phyloP scores from a whole-genome alignment of 176 grass and related monocot species.

The Avena sativa region DNA sequence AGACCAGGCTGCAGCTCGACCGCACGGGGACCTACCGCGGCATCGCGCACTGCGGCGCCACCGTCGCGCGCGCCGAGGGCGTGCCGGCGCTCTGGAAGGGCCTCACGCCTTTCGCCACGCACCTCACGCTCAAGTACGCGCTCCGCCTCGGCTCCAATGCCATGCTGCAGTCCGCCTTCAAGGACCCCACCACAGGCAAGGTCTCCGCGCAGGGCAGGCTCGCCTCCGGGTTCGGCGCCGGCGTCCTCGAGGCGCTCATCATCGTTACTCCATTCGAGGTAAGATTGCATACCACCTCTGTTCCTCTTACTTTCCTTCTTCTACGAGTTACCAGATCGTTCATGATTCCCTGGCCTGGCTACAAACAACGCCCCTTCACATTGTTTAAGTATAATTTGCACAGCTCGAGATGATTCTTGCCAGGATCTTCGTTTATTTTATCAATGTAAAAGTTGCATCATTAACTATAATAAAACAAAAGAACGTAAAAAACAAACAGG shows the following conservation, averaged over 20 bases:
- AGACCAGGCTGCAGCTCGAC: slow-evolving; percentile 95
- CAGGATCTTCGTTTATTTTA: background rate
- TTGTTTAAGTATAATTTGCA: background rate
- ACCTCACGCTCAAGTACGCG: slow-evolving; percentile 98
- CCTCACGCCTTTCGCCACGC: slow-evolving; percentile 96
- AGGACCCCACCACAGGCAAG: slow-evolving; percentile 70
- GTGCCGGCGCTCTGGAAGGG: slow-evolving; percentile 94
- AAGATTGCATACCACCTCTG: slow-evolving; percentile 18
- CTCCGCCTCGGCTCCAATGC: slow-evolving; percentile 95
- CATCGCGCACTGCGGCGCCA: slow-evolving; percentile 82
- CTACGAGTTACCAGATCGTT: background rate
- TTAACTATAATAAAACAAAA: slow-evolving; percentile 5
- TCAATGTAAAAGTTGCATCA: background rate
- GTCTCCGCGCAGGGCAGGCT: slow-evolving; percentile 73
- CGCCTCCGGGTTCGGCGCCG: slow-evolving; percentile 83
- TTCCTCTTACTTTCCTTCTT: background rate
- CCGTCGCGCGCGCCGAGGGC: slow-evolving; percentile 76
- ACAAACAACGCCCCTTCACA: background rate
- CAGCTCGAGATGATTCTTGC: background rate
- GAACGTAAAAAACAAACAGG: background rate
- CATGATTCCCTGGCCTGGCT: background rate
- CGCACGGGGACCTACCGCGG: slow-evolving; percentile 67
- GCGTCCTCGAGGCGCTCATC: slow-evolving; percentile 90
- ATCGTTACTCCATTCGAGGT: slow-evolving; percentile 99
- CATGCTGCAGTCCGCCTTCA: slow-evolving; percentile 88